Conservation (phyloP, 345 rosid species). For the Lepidium africanum region DNA sequence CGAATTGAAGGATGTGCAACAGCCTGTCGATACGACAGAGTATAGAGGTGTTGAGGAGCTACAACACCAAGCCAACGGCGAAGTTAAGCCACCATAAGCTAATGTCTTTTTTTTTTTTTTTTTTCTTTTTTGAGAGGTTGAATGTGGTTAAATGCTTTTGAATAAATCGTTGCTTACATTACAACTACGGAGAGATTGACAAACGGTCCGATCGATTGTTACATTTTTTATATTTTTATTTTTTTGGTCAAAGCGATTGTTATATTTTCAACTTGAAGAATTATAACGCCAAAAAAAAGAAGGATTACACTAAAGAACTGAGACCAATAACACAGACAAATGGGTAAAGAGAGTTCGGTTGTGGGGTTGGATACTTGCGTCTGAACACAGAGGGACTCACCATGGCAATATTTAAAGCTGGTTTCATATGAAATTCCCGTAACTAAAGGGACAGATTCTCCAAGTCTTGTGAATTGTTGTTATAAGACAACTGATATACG, state of each 20-base stretch:
- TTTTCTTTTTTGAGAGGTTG: too few species aligned
- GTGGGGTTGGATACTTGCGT: neutral
- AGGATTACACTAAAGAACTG: too few species aligned
- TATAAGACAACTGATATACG: too few species aligned
- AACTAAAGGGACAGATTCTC: conserved; percentile 9
- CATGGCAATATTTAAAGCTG: neutral
- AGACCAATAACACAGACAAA: too few species aligned
- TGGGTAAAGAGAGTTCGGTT: neutral
- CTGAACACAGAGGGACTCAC: neutral
- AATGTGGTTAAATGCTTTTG: neutral
- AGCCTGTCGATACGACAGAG: conserved; percentile 41
- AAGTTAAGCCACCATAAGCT: conserved; percentile 21
- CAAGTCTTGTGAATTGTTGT: too few species aligned
- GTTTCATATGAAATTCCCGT: neutral
- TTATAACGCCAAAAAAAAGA: too few species aligned
- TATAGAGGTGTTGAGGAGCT: conserved; percentile 40
- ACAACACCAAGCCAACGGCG: conserved; percentile 23
- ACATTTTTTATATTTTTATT: too few species aligned
- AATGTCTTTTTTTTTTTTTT: too few species aligned
- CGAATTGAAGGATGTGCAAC: conserved; percentile 32
- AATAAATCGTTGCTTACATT: conserved; percentile 1
- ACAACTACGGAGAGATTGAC: too few species aligned
- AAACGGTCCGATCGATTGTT: too few species aligned
- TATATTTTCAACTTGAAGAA: too few species aligned
- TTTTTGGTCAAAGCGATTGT: too few species aligned